Evolutionary conservation across 2,329 filamentous ascomycete species (phyloP), one percentile per base, ranked within the genome.

Genomic region (Aureobasidium leucospermi): DNA sequence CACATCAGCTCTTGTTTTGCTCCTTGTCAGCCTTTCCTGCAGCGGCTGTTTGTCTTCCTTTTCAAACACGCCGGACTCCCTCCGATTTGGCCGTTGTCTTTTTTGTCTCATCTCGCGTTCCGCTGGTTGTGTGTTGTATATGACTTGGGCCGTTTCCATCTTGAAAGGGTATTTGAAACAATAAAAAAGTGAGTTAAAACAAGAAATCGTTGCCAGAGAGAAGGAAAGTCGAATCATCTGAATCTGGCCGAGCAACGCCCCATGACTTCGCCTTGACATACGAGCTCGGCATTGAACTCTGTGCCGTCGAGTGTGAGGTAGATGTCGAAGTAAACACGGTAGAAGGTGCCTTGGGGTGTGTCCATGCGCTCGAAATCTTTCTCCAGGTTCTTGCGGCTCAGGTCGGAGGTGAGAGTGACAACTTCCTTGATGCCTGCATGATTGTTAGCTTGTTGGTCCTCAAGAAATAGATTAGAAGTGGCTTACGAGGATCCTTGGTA

Each of bases 361-460:
- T 97, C 94, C 94, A 97, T 97, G 71, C 94, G 86, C 77, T 99
- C 94, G 70, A 99, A 99, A 74, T 99, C 94, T 77, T 96, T 97
- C 75, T 99, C 94, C 11, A 99, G 86, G 73, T 97, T 97, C 82
- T 97, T 99, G 68, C 93, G 88, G 51, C 92, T 96, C 60, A 99
- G 81, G 72, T 99, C 94, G 1, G 93, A 97, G 1, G 94, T 97
- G 53, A 99, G 85, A 1, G 94, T 99, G 65, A 97, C 94, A 60
- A 97, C 91, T 76, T 97, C 94, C 83, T 97, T 97, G 83, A 97
- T 97, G 67, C 92, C 93, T 96, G 66, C 64, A 62, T 31, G 1
- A 39, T 41, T 59, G 15, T 52, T 49, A 65, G 53, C 41, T 28
- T 47, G 28, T 13, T 42, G 36, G 3, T 7, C 15, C 39, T 16